These are phyloP conservation scores for Tinospora cordifolia DNA, from an alignment of 164 flowering plant species.

Conservation along the genomic window DNA sequence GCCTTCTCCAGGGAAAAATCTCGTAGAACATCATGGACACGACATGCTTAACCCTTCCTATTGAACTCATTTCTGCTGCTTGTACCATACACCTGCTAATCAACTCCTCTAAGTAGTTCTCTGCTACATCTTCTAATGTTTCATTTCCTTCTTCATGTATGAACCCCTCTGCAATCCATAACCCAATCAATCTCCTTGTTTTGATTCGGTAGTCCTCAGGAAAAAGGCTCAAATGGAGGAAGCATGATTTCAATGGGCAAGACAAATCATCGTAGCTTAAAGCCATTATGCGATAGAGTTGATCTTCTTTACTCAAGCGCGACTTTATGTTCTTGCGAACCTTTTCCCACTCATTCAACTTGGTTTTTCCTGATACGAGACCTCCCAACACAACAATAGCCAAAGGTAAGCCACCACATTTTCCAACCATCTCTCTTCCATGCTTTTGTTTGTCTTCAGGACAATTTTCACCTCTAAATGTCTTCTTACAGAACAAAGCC, in stretches of 20 bases:
- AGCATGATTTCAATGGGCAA: slow-evolving; percentile 7
- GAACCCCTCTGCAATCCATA: slow-evolving; percentile 10
- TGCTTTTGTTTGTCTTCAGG: neutral
- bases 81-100: neutral
- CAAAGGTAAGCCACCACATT: no score
- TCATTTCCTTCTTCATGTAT: neutral
- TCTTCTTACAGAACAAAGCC: slow-evolving; percentile 14
- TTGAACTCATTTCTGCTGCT: neutral
- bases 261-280: slow-evolving; percentile 5
- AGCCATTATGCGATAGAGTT: no score
- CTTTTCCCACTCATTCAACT: no score
- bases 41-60: slow-evolving; percentile 7
- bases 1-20: slow-evolving; percentile 9
- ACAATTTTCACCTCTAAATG: neutral
- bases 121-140: no score
- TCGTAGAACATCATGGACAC: slow-evolving; percentile 6
- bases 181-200: neutral
- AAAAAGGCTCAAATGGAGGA: no score
- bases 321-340: no score
- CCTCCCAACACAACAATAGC: no score
- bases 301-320: no score
- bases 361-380: no score
- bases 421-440: no score
- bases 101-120: no score
- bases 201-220: neutral